A percentile compares a stretch with the other conserved stretches of the same genome.
Evolutionary conservation across 305 asterid genomes (phyloP).

Genomic region (Solanum hybrid): DNA sequence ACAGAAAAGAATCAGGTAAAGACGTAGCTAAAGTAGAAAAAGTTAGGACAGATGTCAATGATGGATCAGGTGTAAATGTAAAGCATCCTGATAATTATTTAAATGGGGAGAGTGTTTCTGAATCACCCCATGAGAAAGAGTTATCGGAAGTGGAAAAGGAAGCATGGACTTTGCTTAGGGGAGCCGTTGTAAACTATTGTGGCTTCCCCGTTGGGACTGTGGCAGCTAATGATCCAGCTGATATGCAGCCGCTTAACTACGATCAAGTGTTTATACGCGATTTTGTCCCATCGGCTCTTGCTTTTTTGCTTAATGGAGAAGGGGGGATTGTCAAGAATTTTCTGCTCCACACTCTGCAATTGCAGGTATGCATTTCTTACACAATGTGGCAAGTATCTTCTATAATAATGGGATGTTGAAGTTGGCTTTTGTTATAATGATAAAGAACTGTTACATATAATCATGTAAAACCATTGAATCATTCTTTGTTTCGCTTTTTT

Average conservation of each 20-base stretch:
- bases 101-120: slow-evolving; percentile 18
- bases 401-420: not conserved
- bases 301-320: slow-evolving; percentile 75
- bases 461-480: not conserved
- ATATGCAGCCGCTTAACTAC: slow-evolving; percentile 56
- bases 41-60: slow-evolving; percentile 7
- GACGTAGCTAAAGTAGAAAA: not conserved
- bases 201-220: slow-evolving; percentile 68
- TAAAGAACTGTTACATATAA: not conserved
- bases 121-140: slow-evolving; percentile 20
- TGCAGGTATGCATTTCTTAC: slow-evolving; percentile 41
- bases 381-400: not conserved
- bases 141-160: slow-evolving; percentile 53
- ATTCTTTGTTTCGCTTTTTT: not conserved
- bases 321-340: slow-evolving; percentile 66
- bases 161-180: slow-evolving; percentile 67
- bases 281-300: slow-evolving; percentile 78
- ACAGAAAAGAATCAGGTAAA: slow-evolving; percentile 3
- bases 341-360: slow-evolving; percentile 65
- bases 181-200: slow-evolving; percentile 53
- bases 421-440: not conserved
- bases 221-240: slow-evolving; percentile 62
- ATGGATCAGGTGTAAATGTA: slow-evolving; percentile 20
- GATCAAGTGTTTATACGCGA: slow-evolving; percentile 76
- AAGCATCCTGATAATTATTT: slow-evolving; percentile 11